phyloP scores from a whole-genome alignment of 225 moss, liverwort and hornwort species.

The Bryum argenteum region DNA sequence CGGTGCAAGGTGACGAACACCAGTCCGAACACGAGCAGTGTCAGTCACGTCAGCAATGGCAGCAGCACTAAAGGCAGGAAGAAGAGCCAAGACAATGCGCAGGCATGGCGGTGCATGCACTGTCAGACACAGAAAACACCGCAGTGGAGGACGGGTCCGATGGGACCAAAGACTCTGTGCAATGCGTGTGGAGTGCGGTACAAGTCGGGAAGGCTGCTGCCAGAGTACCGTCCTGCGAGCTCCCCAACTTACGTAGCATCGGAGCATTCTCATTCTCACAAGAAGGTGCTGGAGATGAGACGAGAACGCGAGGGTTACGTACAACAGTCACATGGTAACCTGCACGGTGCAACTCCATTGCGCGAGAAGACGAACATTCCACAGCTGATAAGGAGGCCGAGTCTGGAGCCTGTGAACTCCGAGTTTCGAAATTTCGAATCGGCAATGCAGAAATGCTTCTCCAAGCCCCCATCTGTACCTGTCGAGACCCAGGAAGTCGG shows the following conservation, averaged over 20 bases:
- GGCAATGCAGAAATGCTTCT: constrained; percentile 23
- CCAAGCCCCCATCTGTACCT: constrained; percentile 15
- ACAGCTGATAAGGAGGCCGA: background rate
- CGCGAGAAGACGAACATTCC: constrained; percentile 24
- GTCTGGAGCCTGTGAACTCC: too few species aligned
- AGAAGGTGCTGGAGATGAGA: constrained; percentile 90
- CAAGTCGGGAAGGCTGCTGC: constrained; percentile 83
- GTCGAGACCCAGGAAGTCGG: background rate
- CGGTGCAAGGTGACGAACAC: constrained; percentile 38
- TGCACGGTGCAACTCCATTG: constrained; percentile 11
- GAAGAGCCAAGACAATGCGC: constrained; percentile 67
- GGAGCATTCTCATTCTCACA: constrained; percentile 94
- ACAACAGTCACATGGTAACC: constrained; percentile 32
- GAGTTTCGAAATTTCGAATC: background rate
- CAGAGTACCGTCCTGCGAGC: constrained; percentile 86
- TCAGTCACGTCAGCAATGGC: constrained; percentile 25
- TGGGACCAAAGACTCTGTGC: constrained; percentile 92
- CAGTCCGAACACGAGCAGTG: constrained; percentile 32
- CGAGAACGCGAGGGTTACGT: constrained; percentile 69
- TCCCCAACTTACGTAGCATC: constrained; percentile 76
- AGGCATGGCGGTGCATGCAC: constrained; percentile 84
- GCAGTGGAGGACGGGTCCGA: constrained; percentile 91
- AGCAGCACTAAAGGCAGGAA: constrained; percentile 45
- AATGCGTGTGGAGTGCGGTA: constrained; percentile 93
- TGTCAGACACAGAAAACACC: constrained; percentile 89